A percentile compares a stretch with the other conserved stretches of the same genome.
Conservation (phyloP, 2,329 filamentous ascomycete species). For the Seiridium unicorne region DNA sequence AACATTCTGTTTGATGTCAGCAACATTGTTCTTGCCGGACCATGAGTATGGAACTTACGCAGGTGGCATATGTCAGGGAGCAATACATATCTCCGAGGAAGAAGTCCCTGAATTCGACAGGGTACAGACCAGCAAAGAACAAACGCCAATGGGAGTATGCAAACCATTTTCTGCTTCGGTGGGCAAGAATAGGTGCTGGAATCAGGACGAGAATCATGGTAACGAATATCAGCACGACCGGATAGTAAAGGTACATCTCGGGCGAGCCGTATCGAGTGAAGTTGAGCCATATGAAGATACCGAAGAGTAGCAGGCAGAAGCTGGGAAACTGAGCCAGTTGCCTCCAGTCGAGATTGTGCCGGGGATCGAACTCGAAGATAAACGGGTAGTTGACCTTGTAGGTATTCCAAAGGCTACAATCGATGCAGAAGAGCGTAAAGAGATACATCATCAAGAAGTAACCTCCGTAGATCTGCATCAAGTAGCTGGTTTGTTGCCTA, state of each 20-base stretch:
- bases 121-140: constrained; percentile 80
- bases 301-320: constrained; percentile 75
- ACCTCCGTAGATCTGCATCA: constrained; percentile 88
- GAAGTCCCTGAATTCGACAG: constrained; percentile 96
- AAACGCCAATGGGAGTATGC: constrained; percentile 88
- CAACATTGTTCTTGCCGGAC: background rate
- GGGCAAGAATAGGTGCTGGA: constrained; percentile 71
- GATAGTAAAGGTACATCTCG: constrained; percentile 80
- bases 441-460: constrained; percentile 84
- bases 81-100: constrained; percentile 98
- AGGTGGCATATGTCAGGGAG: constrained; percentile 86
- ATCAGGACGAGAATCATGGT: constrained; percentile 70
- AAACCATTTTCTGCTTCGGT: constrained; percentile 80
- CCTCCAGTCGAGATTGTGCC: constrained; percentile 85
- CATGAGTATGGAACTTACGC: constrained; percentile 53
- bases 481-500: constrained; percentile 58
- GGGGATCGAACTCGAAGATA: constrained; percentile 92
- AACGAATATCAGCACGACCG: constrained; percentile 73
- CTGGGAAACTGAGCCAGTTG: constrained; percentile 84
- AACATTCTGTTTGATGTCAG: constrained; percentile 62
- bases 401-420: constrained; percentile 78
- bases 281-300: constrained; percentile 85
- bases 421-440: constrained; percentile 79
- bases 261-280: constrained; percentile 69
- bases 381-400: constrained; percentile 95